phyloP scores from a whole-genome alignment of 768 basidiomycete species.

The Clitopilus hobsonii region DNA sequence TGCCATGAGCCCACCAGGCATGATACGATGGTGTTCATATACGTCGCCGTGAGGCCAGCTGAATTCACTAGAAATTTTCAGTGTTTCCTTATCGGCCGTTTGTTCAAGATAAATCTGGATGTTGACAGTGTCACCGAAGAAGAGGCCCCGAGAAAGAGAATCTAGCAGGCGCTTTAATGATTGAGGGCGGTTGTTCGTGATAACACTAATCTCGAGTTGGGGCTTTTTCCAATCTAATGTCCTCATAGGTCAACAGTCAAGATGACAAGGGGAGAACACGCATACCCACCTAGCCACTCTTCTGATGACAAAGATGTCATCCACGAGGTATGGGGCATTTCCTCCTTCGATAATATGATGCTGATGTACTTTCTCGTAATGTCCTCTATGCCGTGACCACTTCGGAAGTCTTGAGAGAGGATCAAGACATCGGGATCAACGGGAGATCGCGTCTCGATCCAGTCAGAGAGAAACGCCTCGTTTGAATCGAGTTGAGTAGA shows the following conservation, averaged over 20 bases:
- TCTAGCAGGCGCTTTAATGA: conserved; percentile 65
- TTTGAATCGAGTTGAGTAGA: too few species aligned
- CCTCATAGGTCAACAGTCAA: conserved; percentile 8
- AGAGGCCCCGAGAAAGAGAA: conserved; percentile 54
- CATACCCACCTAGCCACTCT: conserved; percentile 52
- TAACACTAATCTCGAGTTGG: conserved; percentile 63
- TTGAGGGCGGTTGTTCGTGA: conserved; percentile 71
- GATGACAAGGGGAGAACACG: background rate
- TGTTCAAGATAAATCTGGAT: conserved; percentile 75
- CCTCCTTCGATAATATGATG: too few species aligned
- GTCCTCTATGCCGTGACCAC: too few species aligned
- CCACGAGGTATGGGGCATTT: conserved; percentile 55
- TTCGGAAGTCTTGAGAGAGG: too few species aligned
- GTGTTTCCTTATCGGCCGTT: conserved; percentile 60
- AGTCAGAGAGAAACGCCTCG: too few species aligned
- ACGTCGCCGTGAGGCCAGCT: conserved; percentile 59
- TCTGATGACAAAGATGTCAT: conserved; percentile 50
- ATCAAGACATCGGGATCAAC: too few species aligned
- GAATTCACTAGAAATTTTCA: conserved; percentile 42
- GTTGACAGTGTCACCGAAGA: conserved; percentile 64
- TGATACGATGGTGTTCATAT: conserved; percentile 64
- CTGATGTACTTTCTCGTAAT: too few species aligned
- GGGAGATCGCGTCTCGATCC: too few species aligned
- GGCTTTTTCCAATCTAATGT: conserved; percentile 72
- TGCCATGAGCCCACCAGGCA: conserved; percentile 76